Conservation (phyloP, 2,329 filamentous ascomycete species). For the Pseudogymnoascus sp. region DNA sequence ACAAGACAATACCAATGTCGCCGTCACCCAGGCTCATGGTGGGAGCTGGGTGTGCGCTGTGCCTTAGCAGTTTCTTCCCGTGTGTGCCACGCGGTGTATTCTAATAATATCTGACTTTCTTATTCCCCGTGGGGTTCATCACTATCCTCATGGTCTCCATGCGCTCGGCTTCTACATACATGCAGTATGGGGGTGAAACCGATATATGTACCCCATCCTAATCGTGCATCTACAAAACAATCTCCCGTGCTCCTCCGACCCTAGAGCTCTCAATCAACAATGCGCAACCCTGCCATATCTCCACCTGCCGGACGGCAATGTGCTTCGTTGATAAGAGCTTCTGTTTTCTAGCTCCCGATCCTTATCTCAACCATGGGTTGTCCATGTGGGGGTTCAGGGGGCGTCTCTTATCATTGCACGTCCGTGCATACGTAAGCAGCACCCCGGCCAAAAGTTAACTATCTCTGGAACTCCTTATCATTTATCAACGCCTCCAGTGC, state of each 20-base stretch:
- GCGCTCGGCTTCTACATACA: not conserved
- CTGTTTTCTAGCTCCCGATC: not conserved
- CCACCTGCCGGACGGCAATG: not conserved
- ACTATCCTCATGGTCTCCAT: not conserved
- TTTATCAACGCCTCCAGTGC: not conserved
- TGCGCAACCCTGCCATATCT: not conserved
- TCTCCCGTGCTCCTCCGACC: not conserved
- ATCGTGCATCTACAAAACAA: not conserved
- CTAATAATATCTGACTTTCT: not conserved
- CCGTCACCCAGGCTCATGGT: not conserved
- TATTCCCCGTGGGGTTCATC: not conserved
- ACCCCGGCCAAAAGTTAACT: not conserved
- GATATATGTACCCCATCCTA: not conserved
- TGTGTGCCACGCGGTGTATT: not conserved
- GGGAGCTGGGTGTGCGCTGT: not conserved
- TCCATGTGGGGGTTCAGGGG: not conserved
- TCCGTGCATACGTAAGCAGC: not conserved
- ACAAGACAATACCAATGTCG: conserved; percentile 5
- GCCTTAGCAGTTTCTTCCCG: not conserved
- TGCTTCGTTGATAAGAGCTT: not conserved
- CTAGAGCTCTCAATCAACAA: not conserved
- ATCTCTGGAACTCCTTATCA: conserved; percentile 3
- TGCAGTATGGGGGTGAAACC: not conserved
- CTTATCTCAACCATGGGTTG: not conserved
- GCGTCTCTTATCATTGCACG: not conserved